These are phyloP conservation scores for Daldinia eschscholtzii DNA, from an alignment of 2,329 filamentous ascomycete genomes.

Conservation along the genomic window DNA sequence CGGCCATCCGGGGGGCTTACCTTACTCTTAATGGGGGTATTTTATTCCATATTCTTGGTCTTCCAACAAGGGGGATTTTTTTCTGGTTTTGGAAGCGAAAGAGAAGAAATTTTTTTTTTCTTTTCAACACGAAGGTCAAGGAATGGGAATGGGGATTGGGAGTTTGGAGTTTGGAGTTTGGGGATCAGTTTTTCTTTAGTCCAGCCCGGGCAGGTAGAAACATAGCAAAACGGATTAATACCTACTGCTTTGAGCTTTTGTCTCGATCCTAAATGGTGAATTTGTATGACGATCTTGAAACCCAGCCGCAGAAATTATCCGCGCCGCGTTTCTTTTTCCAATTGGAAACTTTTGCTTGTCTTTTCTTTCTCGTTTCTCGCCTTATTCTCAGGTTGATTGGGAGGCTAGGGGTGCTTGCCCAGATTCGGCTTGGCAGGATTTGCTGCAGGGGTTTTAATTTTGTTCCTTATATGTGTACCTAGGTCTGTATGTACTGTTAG, in stretches of 20 bases:
- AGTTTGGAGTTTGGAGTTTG: too few relatives aligned
- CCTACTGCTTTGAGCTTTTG: not conserved
- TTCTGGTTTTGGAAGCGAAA: not conserved
- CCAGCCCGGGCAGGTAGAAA: conserved; percentile 6
- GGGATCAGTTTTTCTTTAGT: not conserved
- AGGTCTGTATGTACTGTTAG: not conserved
- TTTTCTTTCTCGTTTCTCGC: conserved; percentile 9
- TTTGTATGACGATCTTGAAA: conserved; percentile 7
- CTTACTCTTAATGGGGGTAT: too few relatives aligned
- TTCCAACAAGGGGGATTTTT: conserved; percentile 20
- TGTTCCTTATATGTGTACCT: not conserved
- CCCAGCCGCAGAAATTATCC: not conserved
- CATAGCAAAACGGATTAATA: not conserved
- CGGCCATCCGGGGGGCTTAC: too few relatives aligned
- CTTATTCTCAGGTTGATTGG: conserved; percentile 38
- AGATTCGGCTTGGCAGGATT: conserved; percentile 25
- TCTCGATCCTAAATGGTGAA: not conserved
- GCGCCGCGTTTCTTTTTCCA: conserved; percentile 22
- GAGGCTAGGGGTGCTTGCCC: conserved; percentile 12
- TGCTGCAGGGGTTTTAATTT: conserved; percentile 32
- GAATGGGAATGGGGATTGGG: too few relatives aligned
- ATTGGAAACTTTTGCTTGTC: conserved; percentile 1
- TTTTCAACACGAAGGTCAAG: too few relatives aligned
- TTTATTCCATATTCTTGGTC: not conserved
- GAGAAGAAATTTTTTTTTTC: too few relatives aligned